Evolutionary conservation across 2,329 filamentous ascomycete genomes (phyloP).

Genomic region (Calonectria pseudoturangicola): DNA sequence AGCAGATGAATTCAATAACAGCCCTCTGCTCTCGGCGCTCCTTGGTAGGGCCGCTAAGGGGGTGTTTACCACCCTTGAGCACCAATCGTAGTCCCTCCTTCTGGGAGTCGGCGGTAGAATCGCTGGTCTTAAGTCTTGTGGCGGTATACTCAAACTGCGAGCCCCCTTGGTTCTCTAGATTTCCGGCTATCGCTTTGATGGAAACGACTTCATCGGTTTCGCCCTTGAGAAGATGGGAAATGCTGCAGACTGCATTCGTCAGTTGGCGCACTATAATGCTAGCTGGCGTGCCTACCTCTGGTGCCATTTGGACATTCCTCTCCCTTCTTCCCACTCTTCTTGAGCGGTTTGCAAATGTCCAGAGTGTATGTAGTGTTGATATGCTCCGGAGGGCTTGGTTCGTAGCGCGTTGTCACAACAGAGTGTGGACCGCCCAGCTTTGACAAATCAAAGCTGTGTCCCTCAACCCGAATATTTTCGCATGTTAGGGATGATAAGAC

Average conservation of each 20-base stretch:
- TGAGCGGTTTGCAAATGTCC: conserved; percentile 83
- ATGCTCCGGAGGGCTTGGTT: conserved; percentile 70
- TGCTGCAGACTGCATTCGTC: conserved; percentile 80
- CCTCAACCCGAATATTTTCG: conserved; percentile 75
- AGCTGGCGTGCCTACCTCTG: conserved; percentile 70
- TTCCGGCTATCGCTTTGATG: conserved; percentile 84
- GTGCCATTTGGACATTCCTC: conserved; percentile 82
- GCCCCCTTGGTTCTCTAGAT: conserved; percentile 76
- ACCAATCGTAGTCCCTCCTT: conserved; percentile 84
- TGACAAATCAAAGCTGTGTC: conserved; percentile 78
- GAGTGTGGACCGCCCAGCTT: conserved; percentile 80
- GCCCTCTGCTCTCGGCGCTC: conserved; percentile 78
- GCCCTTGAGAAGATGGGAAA: conserved; percentile 75
- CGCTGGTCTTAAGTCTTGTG: conserved; percentile 78
- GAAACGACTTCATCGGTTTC: conserved; percentile 69
- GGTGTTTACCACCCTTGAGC: conserved; percentile 76
- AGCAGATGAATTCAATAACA: conserved; percentile 89
- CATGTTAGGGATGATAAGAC: conserved; percentile 75
- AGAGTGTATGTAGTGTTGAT: conserved; percentile 87
- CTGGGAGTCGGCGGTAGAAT: conserved; percentile 77
- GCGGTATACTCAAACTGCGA: conserved; percentile 78
- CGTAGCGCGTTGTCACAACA: conserved; percentile 75
- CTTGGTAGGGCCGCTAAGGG: conserved; percentile 65
- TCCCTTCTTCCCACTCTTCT: conserved; percentile 73
- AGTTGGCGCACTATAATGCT: conserved; percentile 12